Evolutionary conservation across 2,329 filamentous ascomycete genomes (phyloP).

Genomic region (Aspergillus thermomutatus): DNA sequence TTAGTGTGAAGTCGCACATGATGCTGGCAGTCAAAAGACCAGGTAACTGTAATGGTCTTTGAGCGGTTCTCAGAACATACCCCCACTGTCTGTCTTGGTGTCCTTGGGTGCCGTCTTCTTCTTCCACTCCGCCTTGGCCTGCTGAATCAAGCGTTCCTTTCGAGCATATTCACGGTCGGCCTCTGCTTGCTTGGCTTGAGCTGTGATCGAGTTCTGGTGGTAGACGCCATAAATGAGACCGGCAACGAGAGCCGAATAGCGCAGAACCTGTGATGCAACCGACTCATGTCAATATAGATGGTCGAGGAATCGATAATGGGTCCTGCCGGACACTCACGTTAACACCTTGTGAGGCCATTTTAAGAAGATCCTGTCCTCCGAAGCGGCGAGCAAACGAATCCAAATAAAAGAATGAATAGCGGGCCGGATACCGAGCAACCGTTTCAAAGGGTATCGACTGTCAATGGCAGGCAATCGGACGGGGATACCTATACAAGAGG

Average conservation of each 20-base stretch:
- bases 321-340: slow-evolving; percentile 51
- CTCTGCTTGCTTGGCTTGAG: slow-evolving; percentile 66
- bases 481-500: slow-evolving; percentile 16
- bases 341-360: slow-evolving; percentile 65
- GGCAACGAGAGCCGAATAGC: slow-evolving; percentile 88
- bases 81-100: slow-evolving; percentile 32
- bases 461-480: slow-evolving; percentile 37
- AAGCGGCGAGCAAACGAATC: slow-evolving; percentile 39
- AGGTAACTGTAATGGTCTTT: background rate
- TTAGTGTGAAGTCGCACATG: slow-evolving; percentile 18
- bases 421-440: slow-evolving; percentile 28
- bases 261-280: slow-evolving; percentile 69
- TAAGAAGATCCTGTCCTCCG: slow-evolving; percentile 43
- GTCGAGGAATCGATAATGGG: slow-evolving; percentile 9
- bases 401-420: slow-evolving; percentile 26
- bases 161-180: slow-evolving; percentile 81
- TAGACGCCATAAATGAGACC: slow-evolving; percentile 95
- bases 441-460: slow-evolving; percentile 31
- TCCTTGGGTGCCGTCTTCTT: slow-evolving; percentile 65
- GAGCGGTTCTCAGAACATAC: slow-evolving; percentile 28
- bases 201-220: slow-evolving; percentile 79
- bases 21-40: slow-evolving; percentile 4
- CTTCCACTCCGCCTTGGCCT: slow-evolving; percentile 87
- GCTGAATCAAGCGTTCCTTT: slow-evolving; percentile 85
- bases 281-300: slow-evolving; percentile 12